Evolutionary conservation across 192 early-diverging fungal species (phyloP), one percentile per base, ranked within the genome.

Genomic region (Lobosporangium transversale): DNA sequence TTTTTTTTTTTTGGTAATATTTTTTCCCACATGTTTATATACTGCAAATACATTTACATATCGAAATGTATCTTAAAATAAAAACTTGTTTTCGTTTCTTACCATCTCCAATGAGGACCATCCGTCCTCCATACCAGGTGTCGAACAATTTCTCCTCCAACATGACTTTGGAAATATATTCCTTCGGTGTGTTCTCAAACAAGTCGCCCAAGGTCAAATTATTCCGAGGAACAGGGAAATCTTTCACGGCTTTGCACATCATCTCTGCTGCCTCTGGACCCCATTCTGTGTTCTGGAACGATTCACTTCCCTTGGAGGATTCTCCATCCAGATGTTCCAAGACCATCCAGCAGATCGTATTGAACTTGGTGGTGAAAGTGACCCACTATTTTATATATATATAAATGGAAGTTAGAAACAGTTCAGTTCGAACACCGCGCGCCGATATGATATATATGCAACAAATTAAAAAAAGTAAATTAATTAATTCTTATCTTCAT

Each of bases 111-210:
- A 53, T 30, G 30, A 53, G 51, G 5, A 53, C 51, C 51, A 53
- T 53, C 29, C 51, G 24, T 32, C 67, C 57, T n/a, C 36, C 33
- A 17, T 44, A 57, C 68, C 68, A 70, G 8, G 53, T 70, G 14
- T 56, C 36, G 29, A 70, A 70, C 9, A 70, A 40, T 29, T 70
- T 70, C 47, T 70, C 68, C 30, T 70, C 68, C 21, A 70, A 60
- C 68, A 70, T 70, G 24, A 70, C 68, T 40, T 70, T 70, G 27
- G 59, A 62, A 15, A 62, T 62, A 1, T 20, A 61, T 14, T 71
- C 68, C 23, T 63, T 71, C 21, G 60, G 68, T 4, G 68, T 63
- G 18, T 24, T 11, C 10, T 63, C 44, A 37, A 71, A 58, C n/a
- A 63, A n/a, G 0, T 71, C 68, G 18, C 68, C 68, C 6, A 71